A percentile compares a stretch with the other conserved stretches of the same genome.
These are phyloP conservation scores for Metarhizium guizhouense DNA, from an alignment of 2,329 filamentous ascomycete genomes.

Conservation along the genomic window DNA sequence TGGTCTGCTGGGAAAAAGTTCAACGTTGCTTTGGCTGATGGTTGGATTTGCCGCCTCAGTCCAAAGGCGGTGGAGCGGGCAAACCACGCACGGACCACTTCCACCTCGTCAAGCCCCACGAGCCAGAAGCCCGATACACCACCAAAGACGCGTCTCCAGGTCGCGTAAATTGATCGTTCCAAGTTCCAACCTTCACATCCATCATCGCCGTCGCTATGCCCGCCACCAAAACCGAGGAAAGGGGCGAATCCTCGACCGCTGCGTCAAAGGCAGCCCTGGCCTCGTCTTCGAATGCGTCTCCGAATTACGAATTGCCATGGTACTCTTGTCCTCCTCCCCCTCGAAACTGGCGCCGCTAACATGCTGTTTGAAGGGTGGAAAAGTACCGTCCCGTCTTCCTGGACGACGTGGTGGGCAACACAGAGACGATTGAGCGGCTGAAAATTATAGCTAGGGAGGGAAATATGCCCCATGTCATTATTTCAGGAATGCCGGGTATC, in stretches of 20 bases:
- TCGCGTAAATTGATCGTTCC: conserved; percentile 27
- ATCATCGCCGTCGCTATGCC: conserved; percentile 31
- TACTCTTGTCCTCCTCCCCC: conserved; percentile 22
- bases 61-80: conserved; percentile 17
- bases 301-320: conserved; percentile 73
- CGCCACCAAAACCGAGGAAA: conserved; percentile 39
- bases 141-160: conserved; percentile 24
- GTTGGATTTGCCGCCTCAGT: conserved; percentile 5
- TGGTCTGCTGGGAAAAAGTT: conserved; percentile 8
- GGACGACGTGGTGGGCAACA: conserved; percentile 95
- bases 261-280: conserved; percentile 48
- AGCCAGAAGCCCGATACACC: neutral
- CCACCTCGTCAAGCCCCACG: neutral
- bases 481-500: conserved; percentile 98
- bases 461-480: conserved; percentile 99
- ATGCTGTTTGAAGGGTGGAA: conserved; percentile 64
- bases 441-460: conserved; percentile 98
- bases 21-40: neutral
- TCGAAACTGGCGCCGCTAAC: neutral
- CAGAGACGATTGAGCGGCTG: conserved; percentile 90
- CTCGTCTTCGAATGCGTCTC: conserved; percentile 37
- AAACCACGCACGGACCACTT: conserved; percentile 19
- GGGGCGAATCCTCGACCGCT: conserved; percentile 52
- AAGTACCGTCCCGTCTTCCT: conserved; percentile 94
- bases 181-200: conserved; percentile 10